Percentiles rank a stretch among this genome's conserved stretches.
These are phyloP conservation scores for Acanthamoeba triangularis DNA, from an alignment of 208 protist species.

Conservation along the genomic window DNA sequence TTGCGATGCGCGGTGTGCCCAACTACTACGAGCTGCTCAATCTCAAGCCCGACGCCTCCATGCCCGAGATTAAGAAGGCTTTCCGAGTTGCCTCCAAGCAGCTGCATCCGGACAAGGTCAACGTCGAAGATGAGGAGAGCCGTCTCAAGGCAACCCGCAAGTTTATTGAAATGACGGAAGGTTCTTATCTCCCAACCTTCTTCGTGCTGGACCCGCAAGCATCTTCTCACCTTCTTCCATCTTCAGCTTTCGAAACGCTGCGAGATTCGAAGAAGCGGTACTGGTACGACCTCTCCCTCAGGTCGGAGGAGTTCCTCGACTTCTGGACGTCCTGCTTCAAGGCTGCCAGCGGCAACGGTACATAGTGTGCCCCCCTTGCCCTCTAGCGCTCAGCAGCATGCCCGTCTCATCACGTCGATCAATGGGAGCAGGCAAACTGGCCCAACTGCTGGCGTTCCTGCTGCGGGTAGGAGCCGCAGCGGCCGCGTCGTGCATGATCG, in stretches of 20 bases:
- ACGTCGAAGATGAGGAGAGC: conserved; percentile 9
- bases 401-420: not conserved
- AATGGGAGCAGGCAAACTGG: not conserved
- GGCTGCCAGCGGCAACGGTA: conserved; percentile 10
- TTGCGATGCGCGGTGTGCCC: not conserved
- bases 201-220: not conserved
- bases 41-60: conserved; percentile 2
- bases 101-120: conserved; percentile 72
- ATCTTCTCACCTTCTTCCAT: not conserved
- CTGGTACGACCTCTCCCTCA: conserved; percentile 66
- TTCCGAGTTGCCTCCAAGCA: conserved; percentile 46
- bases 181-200: not conserved
- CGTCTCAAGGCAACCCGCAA: conserved; percentile 3
- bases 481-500: conserved; percentile 1
- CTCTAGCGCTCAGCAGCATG: not conserved
- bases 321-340: conserved; percentile 40
- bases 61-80: conserved; percentile 74
- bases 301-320: conserved; percentile 36
- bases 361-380: not conserved
- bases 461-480: not conserved
- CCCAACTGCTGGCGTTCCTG: not conserved
- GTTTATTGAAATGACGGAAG: conserved; percentile 53
- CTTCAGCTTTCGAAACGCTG: conserved; percentile 71
- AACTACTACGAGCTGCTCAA: conserved; percentile 74
- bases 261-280: conserved; percentile 59